phyloP scores from a whole-genome alignment of 805 yeast genomes.

The Myxozyma sirexii region DNA sequence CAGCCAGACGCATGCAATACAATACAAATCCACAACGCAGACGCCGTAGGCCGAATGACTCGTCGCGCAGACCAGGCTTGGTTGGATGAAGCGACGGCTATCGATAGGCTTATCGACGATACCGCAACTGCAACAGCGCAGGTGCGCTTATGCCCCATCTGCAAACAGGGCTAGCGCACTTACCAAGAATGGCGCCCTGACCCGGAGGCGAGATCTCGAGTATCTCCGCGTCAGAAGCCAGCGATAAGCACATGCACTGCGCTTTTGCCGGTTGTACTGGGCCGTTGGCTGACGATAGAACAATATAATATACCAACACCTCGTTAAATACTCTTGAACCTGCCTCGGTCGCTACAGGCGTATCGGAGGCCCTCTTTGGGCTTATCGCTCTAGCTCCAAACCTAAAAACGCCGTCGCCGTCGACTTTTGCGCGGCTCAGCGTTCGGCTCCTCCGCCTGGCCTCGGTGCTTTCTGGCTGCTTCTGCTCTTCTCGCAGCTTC shows the following conservation, averaged over 20 bases:
- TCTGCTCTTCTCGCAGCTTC: neutral
- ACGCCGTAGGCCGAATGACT: neutral
- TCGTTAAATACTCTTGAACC: no score
- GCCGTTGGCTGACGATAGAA: no score
- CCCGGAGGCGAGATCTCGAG: conserved; percentile 11
- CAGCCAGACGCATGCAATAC: no score
- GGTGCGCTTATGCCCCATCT: neutral
- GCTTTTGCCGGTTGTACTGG: no score
- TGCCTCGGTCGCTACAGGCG: no score
- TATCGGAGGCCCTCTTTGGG: conserved; percentile 9
- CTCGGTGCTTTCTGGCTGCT: no score
- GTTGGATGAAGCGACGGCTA: no score
- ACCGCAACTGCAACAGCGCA: conserved; percentile 5
- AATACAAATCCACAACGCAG: no score
- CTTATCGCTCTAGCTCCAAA: conserved; percentile 6
- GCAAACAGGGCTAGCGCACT: no score
- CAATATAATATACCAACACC: no score
- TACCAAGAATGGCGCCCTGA: neutral
- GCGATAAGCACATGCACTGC: no score
- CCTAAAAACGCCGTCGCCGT: conserved; percentile 5
- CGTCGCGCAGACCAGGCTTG: neutral
- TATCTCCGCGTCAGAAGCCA: no score
- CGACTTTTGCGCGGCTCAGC: neutral
- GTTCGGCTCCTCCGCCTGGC: neutral
- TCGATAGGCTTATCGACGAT: conserved; percentile 12